Evolutionary conservation across 495 filamentous ascomycete species (phyloP), one percentile per base, ranked within the genome.

Genomic region (Annulohypoxylon stygium): DNA sequence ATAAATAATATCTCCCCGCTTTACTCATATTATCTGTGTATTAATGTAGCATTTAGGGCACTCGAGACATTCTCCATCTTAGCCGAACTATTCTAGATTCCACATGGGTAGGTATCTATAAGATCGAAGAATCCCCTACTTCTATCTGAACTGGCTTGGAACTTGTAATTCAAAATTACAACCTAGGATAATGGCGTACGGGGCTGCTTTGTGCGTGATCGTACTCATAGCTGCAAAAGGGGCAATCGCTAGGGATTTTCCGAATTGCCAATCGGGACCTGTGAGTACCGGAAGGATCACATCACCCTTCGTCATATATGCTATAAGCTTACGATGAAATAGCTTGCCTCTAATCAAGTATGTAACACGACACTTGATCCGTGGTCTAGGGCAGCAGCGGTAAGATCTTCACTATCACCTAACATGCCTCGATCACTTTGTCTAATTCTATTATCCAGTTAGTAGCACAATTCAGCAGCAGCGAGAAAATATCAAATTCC

Each of bases 401-500:
- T 86, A 70, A 79, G 84, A 63, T 37, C 14, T 11, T 25, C 54
- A 45, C 9, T 37, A 5, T 11, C 4, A 4, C 1, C 25, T 4
- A 4, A n/a, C 11, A 9, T 37, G 41, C 0, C 3, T 10, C 14
- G 18, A 26, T 12, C 4, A 8, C 26, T 10, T 41, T 9, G 9
- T 18, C 50, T 64, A 12, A 55, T 9, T 1, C 20, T 5, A 14
- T 59, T n/a, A n/a, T 20, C 10, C 64, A 78, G 75, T 69, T 78
- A 16, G 69, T 78, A 18, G 75, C 76, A 6, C 58, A 59, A 7
- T 73, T 78, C n/a, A 75, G 14, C 7, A 58, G 67, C 8, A 69
- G 48, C 14, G 88, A 91, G 74, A 85, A 89, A 36, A 83, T 88
- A 25, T 88, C 87, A 41, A 88, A 87, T 67, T 88, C 88, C 4